Evolutionary conservation across 805 yeast genomes (phyloP).

Genomic region (Komagataella pastoris): DNA sequence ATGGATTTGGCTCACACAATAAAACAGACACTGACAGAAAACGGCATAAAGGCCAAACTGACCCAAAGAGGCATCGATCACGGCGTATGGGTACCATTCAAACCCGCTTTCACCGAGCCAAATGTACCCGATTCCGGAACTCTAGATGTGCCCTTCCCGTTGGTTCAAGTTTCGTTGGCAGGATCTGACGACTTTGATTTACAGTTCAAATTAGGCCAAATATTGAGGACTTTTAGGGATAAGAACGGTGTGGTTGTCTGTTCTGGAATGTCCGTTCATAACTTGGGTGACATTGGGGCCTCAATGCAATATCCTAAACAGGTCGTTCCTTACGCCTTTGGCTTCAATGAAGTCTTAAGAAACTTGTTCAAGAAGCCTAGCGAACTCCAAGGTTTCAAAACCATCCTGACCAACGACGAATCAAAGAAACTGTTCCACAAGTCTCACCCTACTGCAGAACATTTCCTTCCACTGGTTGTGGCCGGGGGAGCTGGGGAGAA

Average conservation of each 20-base stretch:
- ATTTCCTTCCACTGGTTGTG: slow-evolving; percentile 54
- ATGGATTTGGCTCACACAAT: slow-evolving; percentile 29
- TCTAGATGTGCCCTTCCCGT: slow-evolving; percentile 31
- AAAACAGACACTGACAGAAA: slow-evolving; percentile 20
- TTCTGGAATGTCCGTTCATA: slow-evolving; percentile 78
- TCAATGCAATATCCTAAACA: slow-evolving; percentile 10
- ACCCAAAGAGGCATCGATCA: slow-evolving; percentile 65
- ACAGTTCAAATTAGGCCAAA: slow-evolving; percentile 42
- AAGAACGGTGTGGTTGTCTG: slow-evolving; percentile 40
- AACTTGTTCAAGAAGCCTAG: slow-evolving; percentile 19
- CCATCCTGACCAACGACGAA: slow-evolving; percentile 5
- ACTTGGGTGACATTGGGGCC: slow-evolving; percentile 38
- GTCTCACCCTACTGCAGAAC: slow-evolving; percentile 74
- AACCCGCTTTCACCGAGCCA: slow-evolving; percentile 46
- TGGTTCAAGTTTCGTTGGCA: slow-evolving; percentile 38
- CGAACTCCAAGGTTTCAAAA: slow-evolving; percentile 23
- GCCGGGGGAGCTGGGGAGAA: slow-evolving; percentile 40
- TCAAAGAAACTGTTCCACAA: slow-evolving; percentile 18
- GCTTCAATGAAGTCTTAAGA: slow-evolving; percentile 36
- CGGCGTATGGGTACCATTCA: slow-evolving; percentile 74
- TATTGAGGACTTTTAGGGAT: slow-evolving; percentile 34
- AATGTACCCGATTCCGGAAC: slow-evolving; percentile 18
- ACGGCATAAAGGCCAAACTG: slow-evolving; percentile 30
- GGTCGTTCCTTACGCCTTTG: slow-evolving; percentile 31
- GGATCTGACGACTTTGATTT: slow-evolving; percentile 25